A percentile compares a stretch with the other conserved stretches of the same genome.
Conservation (phyloP, 2,329 filamentous ascomycete genomes). For the Gnomoniopsis smithogilvyi region DNA sequence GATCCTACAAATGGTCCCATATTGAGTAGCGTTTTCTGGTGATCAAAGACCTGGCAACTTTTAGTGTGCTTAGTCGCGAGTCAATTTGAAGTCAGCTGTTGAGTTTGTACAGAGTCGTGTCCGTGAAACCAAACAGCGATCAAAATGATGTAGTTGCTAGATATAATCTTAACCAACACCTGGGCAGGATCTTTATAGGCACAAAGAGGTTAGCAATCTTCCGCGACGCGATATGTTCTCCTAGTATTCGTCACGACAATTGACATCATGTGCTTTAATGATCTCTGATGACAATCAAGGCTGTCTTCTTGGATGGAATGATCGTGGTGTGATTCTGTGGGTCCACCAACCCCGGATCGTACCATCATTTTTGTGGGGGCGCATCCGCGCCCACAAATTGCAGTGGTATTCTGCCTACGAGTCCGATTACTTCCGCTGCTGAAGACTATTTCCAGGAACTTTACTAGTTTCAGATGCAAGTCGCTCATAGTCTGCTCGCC, state of each 20-base stretch:
- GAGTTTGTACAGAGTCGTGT: neutral
- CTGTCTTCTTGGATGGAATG: conserved; percentile 13
- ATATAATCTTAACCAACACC: neutral
- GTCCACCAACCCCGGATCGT: conserved; percentile 10
- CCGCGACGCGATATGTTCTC: conserved; percentile 1
- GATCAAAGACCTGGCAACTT: neutral
- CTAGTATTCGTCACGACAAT: neutral
- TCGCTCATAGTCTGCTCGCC: neutral
- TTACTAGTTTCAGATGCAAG: neutral
- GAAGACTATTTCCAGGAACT: conserved; percentile 4
- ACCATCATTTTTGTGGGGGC: conserved; percentile 11
- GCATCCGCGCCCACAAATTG: neutral
- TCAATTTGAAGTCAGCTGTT: neutral
- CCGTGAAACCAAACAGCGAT: no score
- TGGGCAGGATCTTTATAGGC: neutral
- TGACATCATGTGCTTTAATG: conserved; percentile 15
- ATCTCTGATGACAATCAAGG: conserved; percentile 18
- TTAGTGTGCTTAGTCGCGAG: neutral
- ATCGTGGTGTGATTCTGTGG: conserved; percentile 18
- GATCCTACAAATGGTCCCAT: conserved; percentile 14
- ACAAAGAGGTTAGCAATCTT: neutral
- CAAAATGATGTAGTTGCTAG: neutral
- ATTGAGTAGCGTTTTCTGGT: neutral
- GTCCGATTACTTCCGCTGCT: conserved; percentile 7
- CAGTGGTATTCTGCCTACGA: conserved; percentile 8